A percentile compares a stretch with the other conserved stretches of the same genome.
These are phyloP conservation scores for Chaetomium sp. DNA, from an alignment of 2,329 filamentous ascomycete genomes.

Conservation along the genomic window DNA sequence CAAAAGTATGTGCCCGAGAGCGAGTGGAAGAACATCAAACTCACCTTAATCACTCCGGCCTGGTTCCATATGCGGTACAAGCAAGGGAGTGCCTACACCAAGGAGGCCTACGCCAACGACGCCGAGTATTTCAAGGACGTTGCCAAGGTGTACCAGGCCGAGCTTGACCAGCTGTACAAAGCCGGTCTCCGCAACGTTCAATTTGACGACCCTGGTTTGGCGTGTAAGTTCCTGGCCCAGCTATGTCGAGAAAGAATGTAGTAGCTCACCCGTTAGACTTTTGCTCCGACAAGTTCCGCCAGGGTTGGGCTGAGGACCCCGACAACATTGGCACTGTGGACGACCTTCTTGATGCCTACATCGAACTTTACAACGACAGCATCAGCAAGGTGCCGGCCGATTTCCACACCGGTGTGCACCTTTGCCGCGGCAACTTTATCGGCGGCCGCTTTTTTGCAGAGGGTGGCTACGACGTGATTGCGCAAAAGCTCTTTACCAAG, in stretches of 20 bases:
- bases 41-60: constrained; percentile 48
- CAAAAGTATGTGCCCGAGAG: constrained; percentile 41
- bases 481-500: constrained; percentile 57
- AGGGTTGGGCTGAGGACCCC: constrained; percentile 61
- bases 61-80: constrained; percentile 51
- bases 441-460: constrained; percentile 60
- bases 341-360: constrained; percentile 67
- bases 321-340: constrained; percentile 63
- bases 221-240: constrained; percentile 42
- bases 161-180: constrained; percentile 54
- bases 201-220: constrained; percentile 61
- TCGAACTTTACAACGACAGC: constrained; percentile 69
- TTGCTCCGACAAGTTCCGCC: constrained; percentile 64
- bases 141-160: constrained; percentile 58
- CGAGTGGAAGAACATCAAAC: constrained; percentile 46
- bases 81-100: constrained; percentile 49
- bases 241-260: too few species aligned
- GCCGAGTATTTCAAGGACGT: constrained; percentile 60
- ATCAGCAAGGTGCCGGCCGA: constrained; percentile 57
- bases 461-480: constrained; percentile 61
- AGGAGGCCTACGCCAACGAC: constrained; percentile 49
- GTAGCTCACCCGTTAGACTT: constrained; percentile 46
- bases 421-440: constrained; percentile 65
- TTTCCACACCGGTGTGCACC: constrained; percentile 70
- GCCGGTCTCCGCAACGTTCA: constrained; percentile 60